Evolutionary conservation across 1,284 basidiomycete species (phyloP), one percentile per base, ranked within the genome.

Genomic region (Ceratobasidium sp.): DNA sequence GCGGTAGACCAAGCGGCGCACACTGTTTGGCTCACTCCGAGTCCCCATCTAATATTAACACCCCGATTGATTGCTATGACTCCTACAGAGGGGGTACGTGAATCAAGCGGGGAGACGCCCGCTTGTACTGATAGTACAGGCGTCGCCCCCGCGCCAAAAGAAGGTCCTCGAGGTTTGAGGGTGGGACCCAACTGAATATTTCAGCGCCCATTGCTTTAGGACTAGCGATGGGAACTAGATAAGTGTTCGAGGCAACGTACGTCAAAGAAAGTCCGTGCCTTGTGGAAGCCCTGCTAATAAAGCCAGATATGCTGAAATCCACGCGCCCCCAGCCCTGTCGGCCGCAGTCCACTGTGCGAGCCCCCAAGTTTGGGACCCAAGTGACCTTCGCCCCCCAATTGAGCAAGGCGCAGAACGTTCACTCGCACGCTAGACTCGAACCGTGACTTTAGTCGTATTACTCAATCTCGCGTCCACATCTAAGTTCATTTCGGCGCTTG

Each of bases 211-310:
- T 37, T 59, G 31, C 6, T 39, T 39, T 39, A 14, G 34, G 31
- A 16, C 14, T 39, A 39, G 56, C 56, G 56, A 59, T 59, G 56
- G 34, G 34, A 39, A 31, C 34, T n/a, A 59, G 56, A 59, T 59
- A 59, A 34, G 56, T 37, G 34, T 19, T 19, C 34, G 37, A 59
- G 19, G n/a, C 37, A 31, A 39, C 56, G 56, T 59, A 59, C 14
- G 56, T 16, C 19, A 16, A 37, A 51, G n/a, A 24, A 29, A 16
- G 9, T 31, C 14, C 13, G 56, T 59, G n/a, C 56, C 56, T 59
- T 59, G 14, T 16, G 34, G 56, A 59, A 59, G 56, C 19, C 7
- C 34, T 39, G 34, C 13, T 59, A 37, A 59, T 29, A 59, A 59
- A 59, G 2, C 34, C 3, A 59, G 31, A 56, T n/a, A 56, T 39